These are phyloP conservation scores for Juglanconis juglandina DNA, from an alignment of 2,329 filamentous ascomycete genomes.

Conservation along the genomic window DNA sequence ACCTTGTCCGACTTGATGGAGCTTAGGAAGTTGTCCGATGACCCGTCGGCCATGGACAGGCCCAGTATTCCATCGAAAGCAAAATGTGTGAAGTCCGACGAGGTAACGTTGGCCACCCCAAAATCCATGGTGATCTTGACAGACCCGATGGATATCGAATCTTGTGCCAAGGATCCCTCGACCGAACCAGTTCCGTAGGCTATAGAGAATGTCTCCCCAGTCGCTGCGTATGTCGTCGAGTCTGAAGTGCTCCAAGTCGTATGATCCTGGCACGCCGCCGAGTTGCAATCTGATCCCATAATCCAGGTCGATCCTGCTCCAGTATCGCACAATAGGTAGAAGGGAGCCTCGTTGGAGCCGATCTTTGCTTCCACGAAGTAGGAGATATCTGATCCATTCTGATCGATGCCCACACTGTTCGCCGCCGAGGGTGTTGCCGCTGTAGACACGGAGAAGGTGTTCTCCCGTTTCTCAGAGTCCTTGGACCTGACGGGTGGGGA, in stretches of 20 bases:
- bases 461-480: slow-evolving; percentile 36
- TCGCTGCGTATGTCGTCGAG: slow-evolving; percentile 60
- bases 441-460: slow-evolving; percentile 44
- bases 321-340: slow-evolving; percentile 65
- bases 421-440: slow-evolving; percentile 43
- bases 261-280: slow-evolving; percentile 65
- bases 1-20: slow-evolving; percentile 53
- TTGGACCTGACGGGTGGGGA: slow-evolving; percentile 18
- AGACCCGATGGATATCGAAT: slow-evolving; percentile 65
- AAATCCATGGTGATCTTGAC: slow-evolving; percentile 64
- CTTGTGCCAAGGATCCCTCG: slow-evolving; percentile 61
- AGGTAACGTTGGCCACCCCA: slow-evolving; percentile 69
- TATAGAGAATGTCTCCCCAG: slow-evolving; percentile 57
- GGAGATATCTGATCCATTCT: slow-evolving; percentile 64
- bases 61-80: slow-evolving; percentile 88
- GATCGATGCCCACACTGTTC: slow-evolving; percentile 54
- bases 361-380: slow-evolving; percentile 59
- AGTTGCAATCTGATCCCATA: slow-evolving; percentile 67
- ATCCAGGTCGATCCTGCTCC: slow-evolving; percentile 77
- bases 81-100: slow-evolving; percentile 70
- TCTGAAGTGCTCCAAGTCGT: slow-evolving; percentile 64
- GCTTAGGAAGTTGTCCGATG: slow-evolving; percentile 65
- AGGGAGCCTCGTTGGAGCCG: slow-evolving; percentile 49
- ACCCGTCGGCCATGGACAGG: slow-evolving; percentile 60
- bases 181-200: slow-evolving; percentile 77